phyloP scores from a whole-genome alignment of 75 land plant species.

The Sequoia sempervirens region DNA sequence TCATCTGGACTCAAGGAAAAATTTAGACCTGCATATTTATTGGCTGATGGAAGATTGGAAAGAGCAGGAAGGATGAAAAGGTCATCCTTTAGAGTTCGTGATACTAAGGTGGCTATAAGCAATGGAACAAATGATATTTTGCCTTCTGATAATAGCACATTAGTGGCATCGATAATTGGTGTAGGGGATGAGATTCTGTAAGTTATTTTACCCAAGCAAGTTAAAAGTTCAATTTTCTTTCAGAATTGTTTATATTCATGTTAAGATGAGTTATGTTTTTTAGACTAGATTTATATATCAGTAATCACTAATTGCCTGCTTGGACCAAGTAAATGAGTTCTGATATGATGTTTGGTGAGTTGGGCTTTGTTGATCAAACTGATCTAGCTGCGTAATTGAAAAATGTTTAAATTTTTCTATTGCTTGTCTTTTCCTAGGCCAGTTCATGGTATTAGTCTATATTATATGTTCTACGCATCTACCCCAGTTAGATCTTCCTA shows the following conservation, averaged over 20 bases:
- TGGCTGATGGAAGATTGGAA: slow-evolving; percentile 87
- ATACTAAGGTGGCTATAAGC: slow-evolving; percentile 2
- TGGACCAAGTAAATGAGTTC: neutral
- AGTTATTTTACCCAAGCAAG: slow-evolving; percentile 21
- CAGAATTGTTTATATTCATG: neutral
- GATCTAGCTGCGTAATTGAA: neutral
- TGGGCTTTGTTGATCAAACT: neutral
- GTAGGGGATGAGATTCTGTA: slow-evolving; percentile 96
- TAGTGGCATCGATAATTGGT: slow-evolving; percentile 60
- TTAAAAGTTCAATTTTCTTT: neutral
- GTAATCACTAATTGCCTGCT: neutral
- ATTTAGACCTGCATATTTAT: slow-evolving; percentile 76
- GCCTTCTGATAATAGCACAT: slow-evolving; percentile 20
- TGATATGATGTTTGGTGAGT: neutral
- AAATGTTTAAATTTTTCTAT: neutral
- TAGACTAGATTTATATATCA: neutral
- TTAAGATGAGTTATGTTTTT: neutral
- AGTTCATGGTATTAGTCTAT: neutral
- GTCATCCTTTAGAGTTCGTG: slow-evolving; percentile 13
- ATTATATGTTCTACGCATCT: neutral
- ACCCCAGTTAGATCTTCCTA: neutral
- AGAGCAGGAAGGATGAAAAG: slow-evolving; percentile 90
- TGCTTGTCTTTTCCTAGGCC: neutral
- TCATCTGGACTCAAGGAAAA: slow-evolving; percentile 31
- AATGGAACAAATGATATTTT: slow-evolving; percentile 33